Base-by-base conservation (phyloP, 2,329 filamentous ascomycete species). In the Sordariomycetes sp. region DNA sequence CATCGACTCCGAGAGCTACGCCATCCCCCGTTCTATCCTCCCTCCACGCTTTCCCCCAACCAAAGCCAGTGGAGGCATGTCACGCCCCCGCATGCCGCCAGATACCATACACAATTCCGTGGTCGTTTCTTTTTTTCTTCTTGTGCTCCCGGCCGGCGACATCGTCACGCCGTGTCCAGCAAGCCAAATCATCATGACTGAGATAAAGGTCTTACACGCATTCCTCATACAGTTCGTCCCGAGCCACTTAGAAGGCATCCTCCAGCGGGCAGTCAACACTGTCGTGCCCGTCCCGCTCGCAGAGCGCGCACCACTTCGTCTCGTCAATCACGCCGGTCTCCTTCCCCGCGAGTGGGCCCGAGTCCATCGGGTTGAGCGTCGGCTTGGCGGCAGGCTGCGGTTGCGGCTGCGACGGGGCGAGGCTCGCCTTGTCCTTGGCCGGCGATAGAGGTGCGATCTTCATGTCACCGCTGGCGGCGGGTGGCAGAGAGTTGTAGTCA, bases 181-280 rank as follows among this genome's bases (percentile, higher is more conserved):
- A 7, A 54, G n/a, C 11, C 16, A 3, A 50, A n/a, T n/a, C 48
- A 53, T 32, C 46, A 53, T 28, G 16, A 50, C 28, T 2, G n/a
- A 57, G 28, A 57, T 48, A 52, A 24, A 52, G 24, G 22, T 53
- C 51, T 32, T 53, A 53, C 24, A 34, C 51, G 14, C 51, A 14
- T 53, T 28, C 12, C 51, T 34, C 51, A 34, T 53, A 34, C 51
- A 34, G 18, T 32, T 53, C 51, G 18, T 46, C 51, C 25, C 18
- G 25, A 11, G 4, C 43, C 12, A 14, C 5, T 34, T 34, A 86
- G 63, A 86, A 88, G 34, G 84, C 85, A 71, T 95, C 90, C 73
- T 96, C 92, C 71, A 96, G 88, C 14, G 92, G 91, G 72, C 92
- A 96, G 71, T 95, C 90, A 61, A 96, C 92, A 67, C 93, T 97